Conservation (phyloP, 2,329 filamentous ascomycete species). For the Aspergillus phoenicis region DNA sequence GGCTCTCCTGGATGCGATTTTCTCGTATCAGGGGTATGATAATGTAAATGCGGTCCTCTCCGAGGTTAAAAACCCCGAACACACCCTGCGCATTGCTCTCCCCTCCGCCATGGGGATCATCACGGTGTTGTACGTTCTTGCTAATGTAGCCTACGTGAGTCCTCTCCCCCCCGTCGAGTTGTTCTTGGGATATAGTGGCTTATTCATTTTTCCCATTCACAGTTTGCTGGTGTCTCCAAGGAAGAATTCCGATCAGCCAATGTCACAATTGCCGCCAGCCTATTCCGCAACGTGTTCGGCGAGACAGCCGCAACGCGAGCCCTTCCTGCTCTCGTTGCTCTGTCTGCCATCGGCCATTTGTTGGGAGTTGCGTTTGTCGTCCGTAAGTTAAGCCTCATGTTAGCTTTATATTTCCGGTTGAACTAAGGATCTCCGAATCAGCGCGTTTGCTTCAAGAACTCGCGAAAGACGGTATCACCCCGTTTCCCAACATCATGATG, state of each 20-base stretch:
- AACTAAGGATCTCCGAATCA: background rate
- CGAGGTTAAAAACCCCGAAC: slow-evolving; percentile 56
- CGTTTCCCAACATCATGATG: slow-evolving; percentile 27
- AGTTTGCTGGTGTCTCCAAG: slow-evolving; percentile 55
- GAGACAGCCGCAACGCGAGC: slow-evolving; percentile 36
- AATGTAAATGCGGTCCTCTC: slow-evolving; percentile 43
- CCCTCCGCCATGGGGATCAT: slow-evolving; percentile 55
- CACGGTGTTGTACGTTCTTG: slow-evolving; percentile 55
- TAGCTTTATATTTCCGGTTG: background rate
- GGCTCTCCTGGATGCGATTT: slow-evolving; percentile 36
- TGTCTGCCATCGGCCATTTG: slow-evolving; percentile 29
- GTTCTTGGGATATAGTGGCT: background rate
- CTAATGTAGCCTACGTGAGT: slow-evolving; percentile 55
- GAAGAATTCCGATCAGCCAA: slow-evolving; percentile 55
- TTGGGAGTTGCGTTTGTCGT: slow-evolving; percentile 27
- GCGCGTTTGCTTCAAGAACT: slow-evolving; percentile 29
- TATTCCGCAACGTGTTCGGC: slow-evolving; percentile 48
- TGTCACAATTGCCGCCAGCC: slow-evolving; percentile 55
- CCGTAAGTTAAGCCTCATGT: slow-evolving; percentile 12
- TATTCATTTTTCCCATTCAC: background rate
- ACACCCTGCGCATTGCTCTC: slow-evolving; percentile 57
- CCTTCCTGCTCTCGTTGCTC: slow-evolving; percentile 24
- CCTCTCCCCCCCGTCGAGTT: background rate
- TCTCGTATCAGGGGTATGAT: slow-evolving; percentile 51
- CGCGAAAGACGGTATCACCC: slow-evolving; percentile 28